Base-by-base conservation (phyloP, 2,329 filamentous ascomycete species). In the Colletotrichum viniferum region DNA sequence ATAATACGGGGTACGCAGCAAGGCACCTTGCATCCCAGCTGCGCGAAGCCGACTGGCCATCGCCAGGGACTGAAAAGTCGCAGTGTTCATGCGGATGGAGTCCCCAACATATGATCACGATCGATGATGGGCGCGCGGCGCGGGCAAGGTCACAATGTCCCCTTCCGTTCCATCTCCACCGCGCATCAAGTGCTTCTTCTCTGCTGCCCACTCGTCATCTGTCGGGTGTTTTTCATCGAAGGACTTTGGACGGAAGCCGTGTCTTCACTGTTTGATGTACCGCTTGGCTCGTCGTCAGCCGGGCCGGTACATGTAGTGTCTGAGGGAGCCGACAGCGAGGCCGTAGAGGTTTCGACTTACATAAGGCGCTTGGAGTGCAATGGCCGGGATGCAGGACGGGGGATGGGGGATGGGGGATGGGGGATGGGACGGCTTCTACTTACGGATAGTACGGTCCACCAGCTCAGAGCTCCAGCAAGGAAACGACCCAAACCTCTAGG, bases 81-180 rank as follows among this genome's bases (percentile, higher is more conserved):
- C 56, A 72, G 63, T 75, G 61, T 75, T 75, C 63, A 75, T 73
- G 73, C 73, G 73, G 56, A 75, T 68, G 73, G 69, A 48, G 69
- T 64, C 26, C 30, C 32, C 55, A 36, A 26, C 21, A 68, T 28
- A 26, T 16, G 73, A 72, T 67, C 62, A 56, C 56, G 62, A 75
- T 68, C 55, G 43, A 52, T 52, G 43, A 52, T 21, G 43, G 43
- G 43, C 43, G 43, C 32, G 43, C 43, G 43, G 43, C n/a, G 43
- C 28, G 16, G 56, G 55, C 62, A 64, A 38, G 48, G 36, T n/a
- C 16, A 18, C 32, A 56, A n/a, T 64, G 26, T 60, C 56, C 58
- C n/a, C n/a, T 26, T 21, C 61, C 43, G 36, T 36, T 60, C 24
- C 56, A 13, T 63, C 69, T 48, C 65, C 58, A 68, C 71, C 71